Evolutionary conservation across 1,284 basidiomycete species (phyloP).

Genomic region (Leccinum pallidistipes): DNA sequence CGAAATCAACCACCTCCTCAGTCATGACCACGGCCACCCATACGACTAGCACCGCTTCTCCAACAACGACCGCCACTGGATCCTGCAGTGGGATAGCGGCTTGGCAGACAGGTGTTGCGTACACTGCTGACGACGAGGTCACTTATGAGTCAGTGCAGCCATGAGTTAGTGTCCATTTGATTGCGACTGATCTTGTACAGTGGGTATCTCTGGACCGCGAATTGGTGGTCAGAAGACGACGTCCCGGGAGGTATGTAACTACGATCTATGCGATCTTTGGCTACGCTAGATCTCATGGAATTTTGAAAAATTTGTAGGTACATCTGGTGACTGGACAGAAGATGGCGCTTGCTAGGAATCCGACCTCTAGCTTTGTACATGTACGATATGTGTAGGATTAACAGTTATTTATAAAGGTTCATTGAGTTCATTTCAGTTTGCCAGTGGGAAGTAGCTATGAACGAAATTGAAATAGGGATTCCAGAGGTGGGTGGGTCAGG

Average conservation of each 20-base stretch:
- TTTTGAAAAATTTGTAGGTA: slow-evolving; percentile 21
- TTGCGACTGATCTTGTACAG: slow-evolving; percentile 30
- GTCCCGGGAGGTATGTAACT: slow-evolving; percentile 48
- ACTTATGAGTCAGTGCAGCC: slow-evolving; percentile 46
- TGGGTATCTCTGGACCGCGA: slow-evolving; percentile 59
- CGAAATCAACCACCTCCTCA: not conserved
- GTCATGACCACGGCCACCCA: slow-evolving; percentile 4
- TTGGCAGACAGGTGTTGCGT: slow-evolving; percentile 48
- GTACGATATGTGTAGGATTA: not conserved
- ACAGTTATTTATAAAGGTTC: not conserved
- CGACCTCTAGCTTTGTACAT: not conserved
- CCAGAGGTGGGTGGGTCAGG: not conserved
- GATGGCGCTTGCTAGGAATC: slow-evolving; percentile 45
- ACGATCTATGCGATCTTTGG: not conserved
- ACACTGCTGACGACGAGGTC: slow-evolving; percentile 50
- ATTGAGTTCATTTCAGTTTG: not conserved
- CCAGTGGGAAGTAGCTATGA: not conserved
- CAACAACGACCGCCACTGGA: slow-evolving; percentile 35
- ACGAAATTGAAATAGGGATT: not conserved
- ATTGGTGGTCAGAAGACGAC: slow-evolving; percentile 57
- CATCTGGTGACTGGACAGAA: slow-evolving; percentile 57
- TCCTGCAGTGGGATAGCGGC: slow-evolving; percentile 50
- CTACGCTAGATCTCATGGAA: not conserved
- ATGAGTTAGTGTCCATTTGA: not conserved
- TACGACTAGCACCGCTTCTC: slow-evolving; percentile 26